A percentile compares a stretch with the other conserved stretches of the same genome.
phyloP scores from a whole-genome alignment of 129 eudicot species.

The Calendula officinalis region DNA sequence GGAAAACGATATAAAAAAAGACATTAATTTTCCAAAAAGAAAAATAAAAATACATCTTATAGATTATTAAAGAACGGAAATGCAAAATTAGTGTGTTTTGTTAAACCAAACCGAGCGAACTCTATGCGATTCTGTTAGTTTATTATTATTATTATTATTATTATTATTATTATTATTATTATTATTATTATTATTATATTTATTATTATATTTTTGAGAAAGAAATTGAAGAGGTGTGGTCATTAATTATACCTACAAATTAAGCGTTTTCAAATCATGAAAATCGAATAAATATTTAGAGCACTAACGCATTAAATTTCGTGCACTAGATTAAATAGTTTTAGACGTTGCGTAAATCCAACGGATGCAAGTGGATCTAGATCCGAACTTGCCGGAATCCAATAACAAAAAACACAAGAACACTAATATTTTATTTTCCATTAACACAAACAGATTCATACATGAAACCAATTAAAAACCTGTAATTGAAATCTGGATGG shows the following conservation, averaged over 20 bases:
- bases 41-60: too few species aligned
- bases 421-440: background rate
- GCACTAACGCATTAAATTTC: background rate
- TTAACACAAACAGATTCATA: background rate
- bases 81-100: too few species aligned
- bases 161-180: too few species aligned
- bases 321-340: conserved; percentile 9
- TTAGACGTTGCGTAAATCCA: conserved; percentile 23
- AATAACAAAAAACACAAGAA: background rate
- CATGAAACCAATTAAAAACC: background rate
- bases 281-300: conserved; percentile 15
- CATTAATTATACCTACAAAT: conserved; percentile 14
- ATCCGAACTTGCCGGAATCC: conserved; percentile 10
- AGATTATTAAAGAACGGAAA: too few species aligned
- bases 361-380: conserved; percentile 14
- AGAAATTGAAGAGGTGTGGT: background rate
- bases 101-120: too few species aligned
- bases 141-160: too few species aligned
- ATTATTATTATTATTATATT: too few species aligned
- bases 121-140: too few species aligned
- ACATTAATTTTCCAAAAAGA: too few species aligned
- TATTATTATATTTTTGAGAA: background rate
- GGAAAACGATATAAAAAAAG: too few species aligned
- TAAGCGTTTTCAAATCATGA: conserved; percentile 6
- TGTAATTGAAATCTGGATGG: background rate